Percentiles rank a stretch among this genome's conserved stretches.
Conservation (phyloP, 805 yeast species). For the Priceomyces fermenticarens region DNA sequence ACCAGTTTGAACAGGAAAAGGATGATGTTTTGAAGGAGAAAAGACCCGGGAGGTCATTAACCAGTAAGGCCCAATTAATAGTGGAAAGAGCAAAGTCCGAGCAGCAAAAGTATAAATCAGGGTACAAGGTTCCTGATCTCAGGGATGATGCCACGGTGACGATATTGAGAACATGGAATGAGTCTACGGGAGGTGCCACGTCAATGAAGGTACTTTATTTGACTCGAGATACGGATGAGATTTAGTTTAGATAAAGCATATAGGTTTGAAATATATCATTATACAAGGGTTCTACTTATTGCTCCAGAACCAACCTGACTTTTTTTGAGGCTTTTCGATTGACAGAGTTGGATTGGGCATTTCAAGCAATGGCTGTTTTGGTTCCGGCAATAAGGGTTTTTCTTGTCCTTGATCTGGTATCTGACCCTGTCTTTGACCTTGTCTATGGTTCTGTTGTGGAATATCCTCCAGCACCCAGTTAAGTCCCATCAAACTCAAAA, state of each 20-base stretch:
- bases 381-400: no score
- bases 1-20: conserved; percentile 75
- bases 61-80: conserved; percentile 64
- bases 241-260: no score
- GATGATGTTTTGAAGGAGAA: conserved; percentile 57
- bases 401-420: no score
- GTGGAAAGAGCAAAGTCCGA: conserved; percentile 65
- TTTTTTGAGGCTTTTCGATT: no score
- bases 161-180: conserved; percentile 71
- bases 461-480: conserved; percentile 13
- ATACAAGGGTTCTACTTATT: no score
- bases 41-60: conserved; percentile 85
- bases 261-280: no score
- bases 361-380: no score
- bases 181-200: conserved; percentile 74
- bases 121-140: conserved; percentile 71
- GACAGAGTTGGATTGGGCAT: no score
- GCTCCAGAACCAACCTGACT: no score
- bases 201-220: conserved; percentile 50
- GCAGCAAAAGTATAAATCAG: conserved; percentile 58
- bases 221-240: conserved; percentile 21
- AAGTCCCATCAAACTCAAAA: conserved; percentile 18
- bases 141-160: conserved; percentile 57
- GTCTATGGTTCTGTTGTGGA: neutral
- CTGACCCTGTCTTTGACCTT: no score